A percentile compares a stretch with the other conserved stretches of the same genome.
phyloP scores from a whole-genome alignment of 768 basidiomycete genomes.

The Boletellus emodensis region DNA sequence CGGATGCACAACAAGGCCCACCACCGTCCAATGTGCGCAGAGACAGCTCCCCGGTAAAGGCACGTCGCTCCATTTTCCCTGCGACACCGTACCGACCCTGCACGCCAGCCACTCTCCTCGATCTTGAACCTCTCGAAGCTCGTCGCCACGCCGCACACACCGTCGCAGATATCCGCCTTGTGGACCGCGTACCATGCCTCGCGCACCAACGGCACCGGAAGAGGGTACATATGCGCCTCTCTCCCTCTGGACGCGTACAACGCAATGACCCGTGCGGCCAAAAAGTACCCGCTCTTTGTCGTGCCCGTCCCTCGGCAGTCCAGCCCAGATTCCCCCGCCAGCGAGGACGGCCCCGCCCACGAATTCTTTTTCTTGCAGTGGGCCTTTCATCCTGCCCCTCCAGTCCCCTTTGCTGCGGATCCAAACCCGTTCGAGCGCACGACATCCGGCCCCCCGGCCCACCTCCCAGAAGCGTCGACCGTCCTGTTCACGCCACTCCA shows the following conservation, averaged over 20 bases:
- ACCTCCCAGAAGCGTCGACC: constrained; percentile 60
- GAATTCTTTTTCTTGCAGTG: constrained; percentile 90
- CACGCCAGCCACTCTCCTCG: constrained; percentile 67
- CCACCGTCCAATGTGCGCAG: constrained; percentile 35
- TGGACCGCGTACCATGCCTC: constrained; percentile 91
- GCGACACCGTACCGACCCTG: not conserved
- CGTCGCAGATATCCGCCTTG: constrained; percentile 70
- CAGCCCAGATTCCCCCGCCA: constrained; percentile 22
- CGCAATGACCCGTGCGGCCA: constrained; percentile 60
- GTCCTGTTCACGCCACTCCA: constrained; percentile 89
- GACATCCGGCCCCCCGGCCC: constrained; percentile 16
- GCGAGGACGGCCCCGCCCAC: constrained; percentile 42
- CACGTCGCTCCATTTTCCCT: constrained; percentile 21
- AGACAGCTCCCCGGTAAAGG: constrained; percentile 69
- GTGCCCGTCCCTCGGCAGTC: constrained; percentile 68
- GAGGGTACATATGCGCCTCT: constrained; percentile 81
- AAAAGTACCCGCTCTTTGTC: constrained; percentile 73
- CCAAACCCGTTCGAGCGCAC: constrained; percentile 42
- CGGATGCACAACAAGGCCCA: constrained; percentile 4
- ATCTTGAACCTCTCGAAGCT: constrained; percentile 77
- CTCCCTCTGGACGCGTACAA: constrained; percentile 71
- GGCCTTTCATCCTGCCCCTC: constrained; percentile 75
- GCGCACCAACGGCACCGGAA: constrained; percentile 73
- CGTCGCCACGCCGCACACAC: constrained; percentile 61
- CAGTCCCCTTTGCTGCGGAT: constrained; percentile 45